Evolutionary conservation across 2,329 filamentous ascomycete genomes (phyloP), one percentile per base, ranked within the genome.

Genomic region (Fusarium pininemorale): DNA sequence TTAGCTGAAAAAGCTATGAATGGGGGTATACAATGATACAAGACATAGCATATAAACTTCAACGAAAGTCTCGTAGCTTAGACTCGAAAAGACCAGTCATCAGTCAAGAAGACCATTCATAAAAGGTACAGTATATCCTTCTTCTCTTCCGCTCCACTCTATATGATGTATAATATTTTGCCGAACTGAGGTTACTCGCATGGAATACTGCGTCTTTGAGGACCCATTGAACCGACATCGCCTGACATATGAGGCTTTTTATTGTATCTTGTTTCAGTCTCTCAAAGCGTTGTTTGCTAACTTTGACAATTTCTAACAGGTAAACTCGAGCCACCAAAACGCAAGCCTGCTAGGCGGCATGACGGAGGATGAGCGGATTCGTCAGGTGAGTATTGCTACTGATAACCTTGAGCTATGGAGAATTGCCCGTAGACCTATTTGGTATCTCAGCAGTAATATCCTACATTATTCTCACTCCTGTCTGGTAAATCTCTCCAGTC

Each of bases 101-200:
- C 30, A 11, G n/a, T 7, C 3, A 11, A 24, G 4, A 26, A 20
- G 15, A 14, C 18, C 1, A 14, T 26, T 11, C 10, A 26, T 3
- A 0, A 16, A 24, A 11, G 41, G 66, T 59, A 42, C 15, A n/a
- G n/a, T 16, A 10, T 1, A 11, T 8, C 0, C 5, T n/a, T 7
- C 12, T 13, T 10, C 6, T 24, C 4, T 24, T 24, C 14, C 3
- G 9, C 35, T 16, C 8, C 11, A 26, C 16, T 54, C 22, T 18
- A 16, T 7, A 58, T 70, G 67, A 70, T 70, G 67, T 13, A 70
- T 10, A 70, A 39, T n/a, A 70, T 70, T 70, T 70, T 70, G 67
- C 67, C 66, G 67, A 70, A 44, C 67, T 50, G 67, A 70, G 38
- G 32, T 60, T 65, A 48, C 37, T 66, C 51, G 41, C 66, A 70